Evolutionary conservation across 176 grass and related monocot species (phyloP), one percentile per base, ranked within the genome.

Genomic region (Rhynchospora breviuscula): DNA sequence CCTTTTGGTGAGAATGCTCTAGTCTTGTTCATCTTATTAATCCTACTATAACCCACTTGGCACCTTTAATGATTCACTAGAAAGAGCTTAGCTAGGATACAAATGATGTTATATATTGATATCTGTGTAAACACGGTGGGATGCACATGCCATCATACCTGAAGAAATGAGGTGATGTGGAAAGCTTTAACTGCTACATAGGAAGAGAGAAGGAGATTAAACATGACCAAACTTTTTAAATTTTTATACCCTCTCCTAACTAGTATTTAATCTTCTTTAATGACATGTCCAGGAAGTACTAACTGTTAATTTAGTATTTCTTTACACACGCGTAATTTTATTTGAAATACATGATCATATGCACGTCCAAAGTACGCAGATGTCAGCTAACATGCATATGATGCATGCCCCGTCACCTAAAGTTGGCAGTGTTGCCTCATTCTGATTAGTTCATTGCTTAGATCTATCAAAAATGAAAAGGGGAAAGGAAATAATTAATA

Each of bases 151-250:
- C 61, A 63, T 52, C 80, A 82, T 82, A 25, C 80, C 19, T 82
- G 80, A 82, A 64, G 44, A n/a, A 65, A 82, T 82, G 44, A 82
- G 13, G 1, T 82, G 58, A 82, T 68, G 80, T 82, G 80, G 80
- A 82, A 82, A 82, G 79, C 77, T 60, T 52, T 21, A 75, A 75
- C 71, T 75, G 71, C 48, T 75, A 75, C 71, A 75, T 75, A 25
- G 47, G 7, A 75, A 52, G 19, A 78, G 13, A 78, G 25, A 56
- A 29, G 48, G 19, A 19, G 11, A 78, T 12, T 29, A 81, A 63
- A 65, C 46, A 35, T 82, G 80, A 47, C 49, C 49, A 48, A 81
- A 81, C n/a, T 81, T 67, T 51, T 67, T 54, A 26, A 52, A 19
- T 67, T 17, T 46, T 65, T 61, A 3, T 48, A n/a, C 3, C 66